Evolutionary conservation across 768 basidiomycete genomes (phyloP).

Genomic region (Xerocomellus intermedius): DNA sequence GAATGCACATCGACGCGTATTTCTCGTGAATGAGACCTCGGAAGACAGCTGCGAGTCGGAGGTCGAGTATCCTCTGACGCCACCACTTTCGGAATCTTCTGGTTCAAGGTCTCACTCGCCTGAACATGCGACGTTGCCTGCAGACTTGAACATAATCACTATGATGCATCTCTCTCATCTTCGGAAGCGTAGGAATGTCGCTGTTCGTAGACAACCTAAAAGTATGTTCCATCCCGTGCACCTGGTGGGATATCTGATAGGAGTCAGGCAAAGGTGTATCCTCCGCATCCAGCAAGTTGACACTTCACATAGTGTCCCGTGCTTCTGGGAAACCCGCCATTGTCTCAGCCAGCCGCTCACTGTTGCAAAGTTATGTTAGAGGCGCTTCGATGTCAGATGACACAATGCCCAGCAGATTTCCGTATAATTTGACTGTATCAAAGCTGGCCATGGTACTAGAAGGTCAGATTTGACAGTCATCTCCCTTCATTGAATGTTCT

Average conservation of each 20-base stretch:
- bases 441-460: conserved; percentile 53
- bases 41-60: conserved; percentile 50
- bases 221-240: conserved; percentile 16
- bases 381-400: conserved; percentile 1
- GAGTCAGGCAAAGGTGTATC: conserved; percentile 10
- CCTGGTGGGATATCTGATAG: conserved; percentile 10
- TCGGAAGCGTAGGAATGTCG: conserved; percentile 26
- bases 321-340: conserved; percentile 65
- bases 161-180: conserved; percentile 13
- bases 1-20: conserved; percentile 41
- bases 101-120: conserved; percentile 65
- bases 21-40: conserved; percentile 20
- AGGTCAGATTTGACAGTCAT: conserved; percentile 40
- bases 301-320: conserved; percentile 56
- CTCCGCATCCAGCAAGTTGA: conserved; percentile 31
- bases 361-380: conserved; percentile 34
- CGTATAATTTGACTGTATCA: conserved; percentile 42
- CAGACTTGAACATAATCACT: conserved; percentile 20
- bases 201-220: conserved; percentile 23
- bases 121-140: conserved; percentile 19
- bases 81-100: conserved; percentile 73
- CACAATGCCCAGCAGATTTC: neutral
- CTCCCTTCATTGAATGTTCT: conserved; percentile 4
- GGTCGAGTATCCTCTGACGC: conserved; percentile 69
- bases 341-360: conserved; percentile 48